Base-by-base conservation (phyloP, 2,329 filamentous ascomycete genomes). In the Phialophora chinensis region DNA sequence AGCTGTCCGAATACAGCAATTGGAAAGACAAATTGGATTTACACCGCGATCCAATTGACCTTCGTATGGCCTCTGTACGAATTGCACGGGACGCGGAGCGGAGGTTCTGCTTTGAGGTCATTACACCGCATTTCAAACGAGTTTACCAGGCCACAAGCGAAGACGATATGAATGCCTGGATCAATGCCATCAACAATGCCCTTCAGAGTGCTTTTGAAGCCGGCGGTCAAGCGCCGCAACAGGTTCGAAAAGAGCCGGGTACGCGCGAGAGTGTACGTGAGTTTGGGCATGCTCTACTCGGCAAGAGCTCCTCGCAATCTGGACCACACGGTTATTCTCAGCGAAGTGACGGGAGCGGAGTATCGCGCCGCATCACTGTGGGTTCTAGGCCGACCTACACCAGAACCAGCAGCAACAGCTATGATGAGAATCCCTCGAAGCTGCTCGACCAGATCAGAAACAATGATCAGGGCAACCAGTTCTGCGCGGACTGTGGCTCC, bases 91-190 rank as follows among this genome's bases (percentile, higher is more conserved):
- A 96, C 77, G 92, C 93, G 1, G 96, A 99, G 74, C 87, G 95
- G 29, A 88, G 95, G 4, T 99, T 99, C 78, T 98, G 94, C 79
- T 99, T 99, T 73, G 95, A 99, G 79, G 92, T 99, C 60, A 98
- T 99, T 66, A 99, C 95, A 0, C 96, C 96, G 8, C 91, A 95
- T 58, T 98, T 90, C 78, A 98, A 96, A 73, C 89, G 95, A 63
- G 93, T 98, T 17, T 99, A 98, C 78, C 95, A 99, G 80, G 95
- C 94, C 49, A 97, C 94, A 1, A 97, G 94, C 0, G 95, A 98
- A 79, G 95, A 99, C 47, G 95, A 99, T 74, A 96, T 99, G 92
- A 93, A 90, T 75, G 94, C 88, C 72, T 99, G 95, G 95, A 99
- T 99, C 73, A 85, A 87, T 25, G 90, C 95, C 23, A 96, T 99